Evolutionary conservation across 2,329 filamentous ascomycete species (phyloP), one percentile per base, ranked within the genome.

Genomic region (Paecilomyces dactylethromorphus): DNA sequence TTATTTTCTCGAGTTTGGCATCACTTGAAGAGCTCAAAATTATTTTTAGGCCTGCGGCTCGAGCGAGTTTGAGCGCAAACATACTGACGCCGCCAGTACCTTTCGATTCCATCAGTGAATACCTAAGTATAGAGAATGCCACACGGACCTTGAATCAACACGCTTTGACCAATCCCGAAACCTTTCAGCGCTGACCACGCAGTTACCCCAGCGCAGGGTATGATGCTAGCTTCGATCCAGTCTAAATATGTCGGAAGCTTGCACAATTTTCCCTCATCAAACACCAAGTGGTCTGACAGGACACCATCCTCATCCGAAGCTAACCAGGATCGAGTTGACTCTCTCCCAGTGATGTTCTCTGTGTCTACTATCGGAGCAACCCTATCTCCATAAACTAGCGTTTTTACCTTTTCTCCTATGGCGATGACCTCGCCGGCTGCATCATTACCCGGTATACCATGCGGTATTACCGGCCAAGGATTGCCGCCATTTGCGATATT

Each of bases 181-280:
- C 33, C 33, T n/a, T 15, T 13, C 6, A 39, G 33, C 2, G 33
- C 33, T n/a, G 33, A 39, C 33, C 33, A 39, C 11, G 33, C 33
- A 15, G 33, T 39, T 11, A 39, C 33, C 15, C 33, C 33, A 39
- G 33, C 33, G 15, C 33, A 39, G 5, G 33, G 33, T 5, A 39
- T 39, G 4, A n/a, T 2, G 4, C 11, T 12, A 39, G 33, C 33
- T 15, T 12, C 15, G 5, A 39, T 3, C 8, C 33, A 39, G 33
- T 39, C 33, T 15, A 39, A 12, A 39, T 39, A 39, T 2, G 33
- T 15, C 15, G 33, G 33, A 11, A 66, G 60, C n/a, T 51, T 51
- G 49, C 22, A n/a, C 6, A 51, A 5, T 18, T 22, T 21, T 18
- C 22, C 49, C 11, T 51, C 7, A 13, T 51, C 12, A 3, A 51